Conservation (phyloP, 176 grass and related monocot species). For the Elaeis guineensis region DNA sequence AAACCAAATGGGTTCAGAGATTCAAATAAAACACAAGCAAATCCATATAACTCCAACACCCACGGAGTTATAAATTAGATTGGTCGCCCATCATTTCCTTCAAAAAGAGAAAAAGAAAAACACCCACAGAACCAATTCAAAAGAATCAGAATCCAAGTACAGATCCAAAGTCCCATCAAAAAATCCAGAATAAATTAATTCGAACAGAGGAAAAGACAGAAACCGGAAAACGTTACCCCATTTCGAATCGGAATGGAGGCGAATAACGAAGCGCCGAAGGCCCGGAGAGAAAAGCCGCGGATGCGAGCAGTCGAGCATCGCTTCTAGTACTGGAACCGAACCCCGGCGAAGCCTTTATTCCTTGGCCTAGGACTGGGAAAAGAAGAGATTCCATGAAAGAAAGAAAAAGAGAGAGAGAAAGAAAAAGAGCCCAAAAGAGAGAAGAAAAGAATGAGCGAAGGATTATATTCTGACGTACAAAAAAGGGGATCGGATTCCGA, state of each 20-base stretch:
- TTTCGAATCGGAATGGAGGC: not conserved
- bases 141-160: not conserved
- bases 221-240: constrained; percentile 11
- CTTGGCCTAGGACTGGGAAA: not conserved
- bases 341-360: not conserved
- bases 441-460: not conserved
- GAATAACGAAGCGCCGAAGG: not conserved
- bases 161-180: not conserved
- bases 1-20: too few relatives aligned
- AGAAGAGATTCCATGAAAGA: constrained; percentile 26
- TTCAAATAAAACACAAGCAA: too few relatives aligned
- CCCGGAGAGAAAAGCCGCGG: too few relatives aligned
- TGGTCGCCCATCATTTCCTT: too few relatives aligned
- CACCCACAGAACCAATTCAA: not conserved
- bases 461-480: not conserved
- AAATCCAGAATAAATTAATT: not conserved
- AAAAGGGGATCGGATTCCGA: not conserved
- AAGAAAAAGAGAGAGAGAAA: too few relatives aligned
- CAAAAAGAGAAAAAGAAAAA: too few relatives aligned
- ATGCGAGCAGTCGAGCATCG: not conserved
- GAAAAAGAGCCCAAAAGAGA: not conserved
- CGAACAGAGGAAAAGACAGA: not conserved
- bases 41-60: too few relatives aligned
- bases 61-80: too few relatives aligned
- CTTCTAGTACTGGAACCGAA: not conserved